phyloP scores from a whole-genome alignment of 2,329 filamentous ascomycete genomes.

The Phyllosticta ampelicida region DNA sequence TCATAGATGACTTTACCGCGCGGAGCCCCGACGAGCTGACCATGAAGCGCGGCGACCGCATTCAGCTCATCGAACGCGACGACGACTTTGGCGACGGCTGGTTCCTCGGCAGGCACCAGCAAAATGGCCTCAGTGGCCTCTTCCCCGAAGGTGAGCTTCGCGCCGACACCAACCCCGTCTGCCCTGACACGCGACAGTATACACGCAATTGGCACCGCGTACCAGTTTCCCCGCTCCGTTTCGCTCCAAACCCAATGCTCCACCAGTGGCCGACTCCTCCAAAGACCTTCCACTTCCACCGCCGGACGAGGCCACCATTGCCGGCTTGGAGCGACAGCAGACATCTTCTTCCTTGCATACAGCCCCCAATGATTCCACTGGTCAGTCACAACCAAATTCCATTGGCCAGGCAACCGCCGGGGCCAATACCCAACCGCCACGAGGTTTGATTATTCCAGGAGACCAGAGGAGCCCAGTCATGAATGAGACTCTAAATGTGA shows the following conservation, averaged over 20 bases:
- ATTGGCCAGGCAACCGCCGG: slow-evolving; percentile 34
- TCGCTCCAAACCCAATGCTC: neutral
- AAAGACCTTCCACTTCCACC: neutral
- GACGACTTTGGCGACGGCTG: slow-evolving; percentile 84
- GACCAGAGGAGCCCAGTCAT: slow-evolving; percentile 63
- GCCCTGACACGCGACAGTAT: slow-evolving; percentile 37
- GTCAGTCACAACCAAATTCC: slow-evolving; percentile 11
- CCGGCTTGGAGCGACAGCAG: neutral
- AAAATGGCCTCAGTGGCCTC: slow-evolving; percentile 63
- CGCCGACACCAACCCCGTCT: neutral
- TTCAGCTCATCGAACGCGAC: slow-evolving; percentile 74
- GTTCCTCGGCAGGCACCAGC: slow-evolving; percentile 66
- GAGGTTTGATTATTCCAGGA: slow-evolving; percentile 3
- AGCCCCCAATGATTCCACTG: neutral
- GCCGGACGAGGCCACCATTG: neutral
- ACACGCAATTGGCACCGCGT: slow-evolving; percentile 49
- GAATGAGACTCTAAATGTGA: slow-evolving; percentile 89
- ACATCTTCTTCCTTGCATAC: neutral
- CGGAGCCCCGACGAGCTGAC: slow-evolving; percentile 89
- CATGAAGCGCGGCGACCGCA: slow-evolving; percentile 71
- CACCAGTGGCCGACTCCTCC: neutral
- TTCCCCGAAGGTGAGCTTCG: slow-evolving; percentile 64
- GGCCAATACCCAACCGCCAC: neutral
- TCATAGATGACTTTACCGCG: slow-evolving; percentile 77
- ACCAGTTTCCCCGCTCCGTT: slow-evolving; percentile 16